These are phyloP conservation scores for Penicillium concentricum DNA, from an alignment of 2,329 filamentous ascomycete genomes.

Conservation along the genomic window DNA sequence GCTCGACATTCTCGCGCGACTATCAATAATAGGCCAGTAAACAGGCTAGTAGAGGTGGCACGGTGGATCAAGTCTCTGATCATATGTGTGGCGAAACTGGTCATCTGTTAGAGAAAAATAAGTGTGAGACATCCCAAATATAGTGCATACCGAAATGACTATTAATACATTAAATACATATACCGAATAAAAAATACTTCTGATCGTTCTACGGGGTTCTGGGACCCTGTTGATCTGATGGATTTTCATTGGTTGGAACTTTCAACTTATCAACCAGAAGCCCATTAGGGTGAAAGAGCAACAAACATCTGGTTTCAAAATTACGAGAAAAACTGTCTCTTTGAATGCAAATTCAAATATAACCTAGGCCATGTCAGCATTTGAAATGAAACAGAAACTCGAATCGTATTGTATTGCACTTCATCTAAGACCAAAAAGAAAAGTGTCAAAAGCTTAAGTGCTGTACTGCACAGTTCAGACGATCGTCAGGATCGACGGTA, in stretches of 20 bases:
- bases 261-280: background rate
- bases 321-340: background rate
- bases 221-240: background rate
- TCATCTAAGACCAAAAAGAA: background rate
- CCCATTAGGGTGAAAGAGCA: constrained; percentile 8
- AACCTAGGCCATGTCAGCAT: background rate
- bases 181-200: background rate
- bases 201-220: background rate
- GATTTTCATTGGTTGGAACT: background rate
- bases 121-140: constrained; percentile 13
- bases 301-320: constrained; percentile 4
- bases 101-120: constrained; percentile 3
- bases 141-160: constrained; percentile 2
- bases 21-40: background rate
- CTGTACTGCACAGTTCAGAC: background rate
- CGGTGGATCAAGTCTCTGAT: constrained; percentile 4
- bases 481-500: constrained; percentile 11
- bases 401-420: background rate
- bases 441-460: constrained; percentile 2
- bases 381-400: background rate
- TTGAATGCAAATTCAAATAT: background rate
- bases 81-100: constrained; percentile 5
- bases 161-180: background rate
- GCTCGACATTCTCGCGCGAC: background rate
- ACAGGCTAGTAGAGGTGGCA: background rate